Conservation (phyloP, 345 rosid genomes). For the Eutrema japonicum region DNA sequence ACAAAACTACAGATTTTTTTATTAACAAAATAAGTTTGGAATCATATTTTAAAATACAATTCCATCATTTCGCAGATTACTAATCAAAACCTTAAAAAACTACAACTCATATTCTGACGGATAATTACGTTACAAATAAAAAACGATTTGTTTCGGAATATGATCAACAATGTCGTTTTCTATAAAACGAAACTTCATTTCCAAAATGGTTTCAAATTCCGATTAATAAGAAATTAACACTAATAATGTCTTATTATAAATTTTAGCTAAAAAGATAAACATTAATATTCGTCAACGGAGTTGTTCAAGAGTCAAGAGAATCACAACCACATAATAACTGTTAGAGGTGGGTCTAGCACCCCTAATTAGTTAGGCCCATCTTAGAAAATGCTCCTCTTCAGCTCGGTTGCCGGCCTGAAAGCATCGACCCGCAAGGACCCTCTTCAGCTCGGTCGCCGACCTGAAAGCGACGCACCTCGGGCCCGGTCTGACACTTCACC, state of each 20-base stretch:
- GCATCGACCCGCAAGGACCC: no score
- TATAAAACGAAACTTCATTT: slow-evolving; percentile 20
- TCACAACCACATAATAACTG: slow-evolving; percentile 5
- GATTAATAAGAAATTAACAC: neutral
- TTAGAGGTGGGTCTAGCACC: no score
- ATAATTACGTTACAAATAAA: slow-evolving; percentile 10
- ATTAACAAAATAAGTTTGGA: no score
- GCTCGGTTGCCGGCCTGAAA: no score
- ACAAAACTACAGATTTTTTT: no score
- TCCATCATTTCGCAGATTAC: no score
- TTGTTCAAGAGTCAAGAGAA: slow-evolving; percentile 29
- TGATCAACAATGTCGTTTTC: slow-evolving; percentile 5
- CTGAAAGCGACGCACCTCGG: no score
- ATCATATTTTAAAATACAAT: no score
- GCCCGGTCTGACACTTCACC: no score
- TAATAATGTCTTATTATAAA: neutral
- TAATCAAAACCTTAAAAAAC: neutral
- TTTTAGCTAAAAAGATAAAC: neutral
- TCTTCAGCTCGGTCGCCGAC: no score
- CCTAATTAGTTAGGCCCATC: no score
- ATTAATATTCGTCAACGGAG: slow-evolving; percentile 8
- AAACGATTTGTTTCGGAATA: slow-evolving; percentile 25
- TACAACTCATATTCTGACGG: neutral
- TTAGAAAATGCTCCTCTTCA: no score
- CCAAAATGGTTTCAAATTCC: slow-evolving; percentile 10